A percentile compares a stretch with the other conserved stretches of the same genome.
phyloP scores from a whole-genome alignment of 208 protist species.

The Trypanosoma scelopori region DNA sequence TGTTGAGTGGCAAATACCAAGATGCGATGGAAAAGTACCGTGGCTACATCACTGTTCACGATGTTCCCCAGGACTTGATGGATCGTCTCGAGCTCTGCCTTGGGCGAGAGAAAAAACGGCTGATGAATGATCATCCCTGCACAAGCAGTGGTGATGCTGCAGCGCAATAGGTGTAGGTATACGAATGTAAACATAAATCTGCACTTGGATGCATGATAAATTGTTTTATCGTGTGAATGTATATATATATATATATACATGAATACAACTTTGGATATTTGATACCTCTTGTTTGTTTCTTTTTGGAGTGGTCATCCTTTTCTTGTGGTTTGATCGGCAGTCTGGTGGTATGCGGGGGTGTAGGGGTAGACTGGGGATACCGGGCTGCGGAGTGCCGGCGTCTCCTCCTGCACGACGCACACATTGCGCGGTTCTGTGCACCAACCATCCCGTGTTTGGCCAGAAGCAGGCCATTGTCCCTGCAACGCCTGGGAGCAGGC shows the following conservation, averaged over 20 bases:
- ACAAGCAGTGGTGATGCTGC: too few relatives aligned
- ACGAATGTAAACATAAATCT: too few relatives aligned
- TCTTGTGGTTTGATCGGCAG: too few relatives aligned
- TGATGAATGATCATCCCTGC: too few relatives aligned
- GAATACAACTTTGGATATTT: not conserved
- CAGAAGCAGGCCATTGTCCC: slow-evolving; percentile 55
- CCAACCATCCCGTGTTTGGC: slow-evolving; percentile 70
- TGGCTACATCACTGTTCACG: slow-evolving; percentile 23
- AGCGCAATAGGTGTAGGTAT: too few relatives aligned
- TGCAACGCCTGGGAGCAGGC: slow-evolving; percentile 4
- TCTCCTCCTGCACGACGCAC: slow-evolving; percentile 21
- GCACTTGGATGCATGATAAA: too few relatives aligned
- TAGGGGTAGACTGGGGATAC: not conserved
- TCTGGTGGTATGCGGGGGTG: not conserved
- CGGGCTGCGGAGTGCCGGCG: not conserved
- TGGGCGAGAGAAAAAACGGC: slow-evolving; percentile 17
- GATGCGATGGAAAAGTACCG: slow-evolving; percentile 30
- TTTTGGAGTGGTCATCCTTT: not conserved
- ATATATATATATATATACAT: too few relatives aligned
- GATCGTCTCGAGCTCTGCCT: slow-evolving; percentile 57
- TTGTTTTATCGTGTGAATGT: too few relatives aligned
- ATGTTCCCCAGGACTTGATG: slow-evolving; percentile 44
- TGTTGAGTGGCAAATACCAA: slow-evolving; percentile 70
- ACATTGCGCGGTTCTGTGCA: slow-evolving; percentile 49
- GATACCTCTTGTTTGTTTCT: slow-evolving; percentile 19